Percentiles rank a stretch among this genome's conserved stretches.
These are phyloP conservation scores for Venturia aucupariae DNA, from an alignment of 2,329 filamentous ascomycete genomes.

Conservation along the genomic window DNA sequence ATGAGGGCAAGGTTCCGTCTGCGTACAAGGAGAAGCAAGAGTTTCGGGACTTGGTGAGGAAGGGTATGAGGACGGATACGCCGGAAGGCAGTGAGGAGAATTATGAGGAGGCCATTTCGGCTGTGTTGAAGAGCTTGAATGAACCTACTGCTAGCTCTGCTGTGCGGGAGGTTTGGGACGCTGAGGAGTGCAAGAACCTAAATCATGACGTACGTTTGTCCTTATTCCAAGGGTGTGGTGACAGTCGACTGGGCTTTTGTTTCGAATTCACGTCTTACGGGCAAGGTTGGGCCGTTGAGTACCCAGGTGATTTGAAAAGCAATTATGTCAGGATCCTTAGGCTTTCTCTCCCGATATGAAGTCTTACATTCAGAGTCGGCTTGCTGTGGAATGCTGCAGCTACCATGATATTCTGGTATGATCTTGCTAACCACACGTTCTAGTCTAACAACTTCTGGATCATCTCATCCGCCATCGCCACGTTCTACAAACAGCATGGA, in stretches of 20 bases:
- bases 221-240: neutral
- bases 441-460: slow-evolving; percentile 71
- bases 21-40: slow-evolving; percentile 79
- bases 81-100: slow-evolving; percentile 91
- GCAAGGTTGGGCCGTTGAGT: neutral
- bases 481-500: slow-evolving; percentile 65
- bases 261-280: neutral
- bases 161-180: slow-evolving; percentile 69
- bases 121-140: slow-evolving; percentile 80
- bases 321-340: neutral
- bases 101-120: slow-evolving; percentile 82
- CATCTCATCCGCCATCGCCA: slow-evolving; percentile 68
- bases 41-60: slow-evolving; percentile 63
- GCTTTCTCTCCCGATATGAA: neutral
- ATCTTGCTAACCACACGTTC: neutral
- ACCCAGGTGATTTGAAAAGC: neutral
- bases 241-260: neutral
- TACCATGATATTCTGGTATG: neutral
- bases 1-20: slow-evolving; percentile 59
- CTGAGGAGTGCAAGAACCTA: slow-evolving; percentile 47
- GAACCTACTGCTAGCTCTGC: slow-evolving; percentile 57
- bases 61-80: slow-evolving; percentile 59
- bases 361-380: neutral
- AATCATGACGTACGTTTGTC: slow-evolving; percentile 23
- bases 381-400: neutral